Evolutionary conservation across 2,329 filamentous ascomycete species (phyloP), one percentile per base, ranked within the genome.

Genomic region (Fusarium staphyleae): DNA sequence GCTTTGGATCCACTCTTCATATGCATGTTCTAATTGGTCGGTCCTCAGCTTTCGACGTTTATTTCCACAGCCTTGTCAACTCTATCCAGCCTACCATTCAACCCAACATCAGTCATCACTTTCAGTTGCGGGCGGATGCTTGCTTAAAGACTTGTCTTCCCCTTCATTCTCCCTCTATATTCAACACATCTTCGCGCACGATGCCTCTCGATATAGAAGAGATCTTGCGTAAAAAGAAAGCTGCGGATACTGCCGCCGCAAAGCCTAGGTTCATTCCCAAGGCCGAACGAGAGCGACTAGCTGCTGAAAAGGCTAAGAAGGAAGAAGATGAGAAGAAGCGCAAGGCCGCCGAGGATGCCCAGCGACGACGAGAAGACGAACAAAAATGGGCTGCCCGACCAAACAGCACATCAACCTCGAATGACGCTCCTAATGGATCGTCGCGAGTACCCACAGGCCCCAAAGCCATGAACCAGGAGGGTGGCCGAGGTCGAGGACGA

Each of bases 211-310:
- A 91, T 70, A 87, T 96, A 50, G 92, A 96, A 73, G 90, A 96
- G 66, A 82, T 96, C 4, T 76, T 96, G 16, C 85, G 86, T 63
- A 89, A 93, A 76, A 96, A 96, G 80, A 90, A 89, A 70, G 91
- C 90, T 57, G 88, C 90, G 22, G 91, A 95, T 74, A 89, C 89
- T 29, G 91, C 89, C 13, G 88, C 91, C 9, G 84, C 90, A 48
- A 96, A 95, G 80, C 92, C 92, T 5, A 93, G 91, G 72, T 96
- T 96, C 70, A 78, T 96, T 16, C 89, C 90, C 4, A 95, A 90
- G 77, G 88, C 89, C 26, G 84, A 96, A 72, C 84, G 93, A 48
- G 91, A 96, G 71, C 84, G 86, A 55, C 74, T 96, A 19, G 91
- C 91, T 24, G 79, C 91, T 13, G 90, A 96, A 69, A 91, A 91